Conservation (phyloP, 192 early-diverging fungal genomes). For the Polychytrium aggregatum region DNA sequence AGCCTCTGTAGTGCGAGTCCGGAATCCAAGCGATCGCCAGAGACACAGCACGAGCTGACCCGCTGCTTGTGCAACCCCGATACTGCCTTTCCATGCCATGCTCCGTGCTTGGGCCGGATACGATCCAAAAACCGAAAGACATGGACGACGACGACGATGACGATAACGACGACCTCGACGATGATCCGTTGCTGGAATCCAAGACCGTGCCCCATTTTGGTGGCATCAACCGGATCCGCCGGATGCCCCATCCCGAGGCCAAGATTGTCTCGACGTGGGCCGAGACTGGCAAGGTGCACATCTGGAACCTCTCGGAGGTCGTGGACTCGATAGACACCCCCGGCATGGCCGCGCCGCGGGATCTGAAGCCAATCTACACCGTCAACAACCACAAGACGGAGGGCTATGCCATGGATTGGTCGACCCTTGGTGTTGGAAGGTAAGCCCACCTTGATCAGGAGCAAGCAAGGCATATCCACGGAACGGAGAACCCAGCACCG, state of each 20-base stretch:
- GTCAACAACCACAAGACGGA: constrained; percentile 74
- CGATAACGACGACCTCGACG: constrained; percentile 80
- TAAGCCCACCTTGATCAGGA: no score
- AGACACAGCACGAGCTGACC: no score
- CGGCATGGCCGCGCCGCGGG: constrained; percentile 51
- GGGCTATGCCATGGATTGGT: constrained; percentile 97
- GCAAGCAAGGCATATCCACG: no score
- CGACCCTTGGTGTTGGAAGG: no score
- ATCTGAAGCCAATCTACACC: constrained; percentile 65
- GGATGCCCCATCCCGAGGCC: constrained; percentile 61
- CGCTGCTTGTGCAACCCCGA: no score
- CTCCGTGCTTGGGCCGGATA: no score
- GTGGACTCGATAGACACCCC: constrained; percentile 70
- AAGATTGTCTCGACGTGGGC: constrained; percentile 85
- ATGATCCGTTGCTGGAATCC: constrained; percentile 86
- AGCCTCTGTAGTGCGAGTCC: constrained; percentile 2
- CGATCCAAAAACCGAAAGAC: no score
- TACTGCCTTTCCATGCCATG: constrained; percentile 4
- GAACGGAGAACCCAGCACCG: no score
- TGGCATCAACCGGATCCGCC: constrained; percentile 85
- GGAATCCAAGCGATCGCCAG: no score
- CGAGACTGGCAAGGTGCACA: constrained; percentile 89
- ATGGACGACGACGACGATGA: constrained; percentile 53
- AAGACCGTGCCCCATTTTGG: constrained; percentile 73
- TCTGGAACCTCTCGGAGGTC: constrained; percentile 76